Base-by-base conservation (phyloP, 345 rosid species). In the Eucalyptus urophylla region DNA sequence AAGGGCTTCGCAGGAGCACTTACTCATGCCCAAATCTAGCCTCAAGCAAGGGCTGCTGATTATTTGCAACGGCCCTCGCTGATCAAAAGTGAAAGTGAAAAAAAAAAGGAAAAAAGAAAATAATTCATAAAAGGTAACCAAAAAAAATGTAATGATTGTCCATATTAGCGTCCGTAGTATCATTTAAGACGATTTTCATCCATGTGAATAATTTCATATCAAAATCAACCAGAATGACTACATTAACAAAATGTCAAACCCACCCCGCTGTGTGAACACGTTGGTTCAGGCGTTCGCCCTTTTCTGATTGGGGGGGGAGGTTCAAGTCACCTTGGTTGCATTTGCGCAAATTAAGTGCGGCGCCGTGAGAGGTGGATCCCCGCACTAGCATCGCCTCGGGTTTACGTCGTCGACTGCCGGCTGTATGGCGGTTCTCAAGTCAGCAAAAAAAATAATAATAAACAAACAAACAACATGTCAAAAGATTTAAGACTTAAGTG, bases 151-250 rank as follows among this genome's bases (percentile, higher is more conserved):
- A 72, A 72, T 5, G 3, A 72, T 72, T 12, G 0, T 72, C 8
- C 14, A 10, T 24, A 0, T 72, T 1, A 10, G 3, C 12, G 0
- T 69, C 22, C 3, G 11, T 2, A 3, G 0, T 69, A 2, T 10
- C 13, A 69, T 10, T 9, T 33, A 72, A 5, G 8, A 72, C 0
- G 4, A 5, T 9, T 5, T 2, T 4, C 44, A 1, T 33, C 4
- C 14, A 17, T 17, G 2, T 72, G 2, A 6, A 1, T 0, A 72
- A 19, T 72, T 72, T 72, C 14, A 3, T 1, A 19, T 72, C 2
- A 33, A 72, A 10, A 72, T 37, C 24, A 0, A 21, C 0, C 2
- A 4, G 1, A 72, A 37, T 2, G 14, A 76, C 6, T 22, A 76
- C 4, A 37, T 21, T 40, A 6, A 4, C 3, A 76, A 37, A 76